Percentiles rank a stretch among this genome's conserved stretches.
Evolutionary conservation across 2,329 filamentous ascomycete species (phyloP).

Genomic region (Fusarium cyanostomum): DNA sequence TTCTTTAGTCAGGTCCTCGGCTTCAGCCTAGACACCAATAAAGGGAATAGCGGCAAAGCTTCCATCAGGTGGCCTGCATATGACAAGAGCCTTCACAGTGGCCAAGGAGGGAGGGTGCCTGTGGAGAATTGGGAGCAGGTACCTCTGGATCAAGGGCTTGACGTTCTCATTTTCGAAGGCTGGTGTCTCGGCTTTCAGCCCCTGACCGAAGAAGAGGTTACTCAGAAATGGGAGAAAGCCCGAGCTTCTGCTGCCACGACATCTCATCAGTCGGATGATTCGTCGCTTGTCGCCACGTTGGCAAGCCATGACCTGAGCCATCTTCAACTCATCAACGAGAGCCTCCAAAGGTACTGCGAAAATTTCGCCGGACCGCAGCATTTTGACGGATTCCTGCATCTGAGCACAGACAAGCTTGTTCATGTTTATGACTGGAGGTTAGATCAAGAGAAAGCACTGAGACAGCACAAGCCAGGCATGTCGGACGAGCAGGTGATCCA

Average conservation of each 20-base stretch:
- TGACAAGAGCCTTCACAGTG: slow-evolving; percentile 37
- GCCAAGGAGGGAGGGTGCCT: slow-evolving; percentile 34
- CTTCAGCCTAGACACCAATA: background rate
- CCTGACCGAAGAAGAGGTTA: slow-evolving; percentile 15
- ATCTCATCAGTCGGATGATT: slow-evolving; percentile 7
- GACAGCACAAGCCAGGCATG: slow-evolving; percentile 35
- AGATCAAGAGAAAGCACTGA: slow-evolving; percentile 31
- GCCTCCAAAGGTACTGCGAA: slow-evolving; percentile 32
- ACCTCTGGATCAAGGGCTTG: slow-evolving; percentile 5
- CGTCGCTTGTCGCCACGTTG: slow-evolving; percentile 20
- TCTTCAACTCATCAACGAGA: slow-evolving; percentile 35
- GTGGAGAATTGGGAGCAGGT: slow-evolving; percentile 31
- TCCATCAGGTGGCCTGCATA: slow-evolving; percentile 35
- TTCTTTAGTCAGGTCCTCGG: slow-evolving; percentile 26
- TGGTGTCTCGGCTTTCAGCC: slow-evolving; percentile 40
- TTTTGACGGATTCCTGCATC: slow-evolving; percentile 36
- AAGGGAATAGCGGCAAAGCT: background rate
- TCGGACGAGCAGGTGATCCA: slow-evolving; percentile 35
- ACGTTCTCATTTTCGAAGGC: slow-evolving; percentile 41
- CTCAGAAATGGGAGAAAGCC: slow-evolving; percentile 31
- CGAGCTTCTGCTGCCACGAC: background rate
- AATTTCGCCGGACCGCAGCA: slow-evolving; percentile 30
- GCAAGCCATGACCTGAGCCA: slow-evolving; percentile 29
- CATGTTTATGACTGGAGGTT: slow-evolving; percentile 41
- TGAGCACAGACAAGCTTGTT: slow-evolving; percentile 34